These are phyloP conservation scores for Lotus japonicus DNA, from an alignment of 306 rosid genomes.

Conservation along the genomic window DNA sequence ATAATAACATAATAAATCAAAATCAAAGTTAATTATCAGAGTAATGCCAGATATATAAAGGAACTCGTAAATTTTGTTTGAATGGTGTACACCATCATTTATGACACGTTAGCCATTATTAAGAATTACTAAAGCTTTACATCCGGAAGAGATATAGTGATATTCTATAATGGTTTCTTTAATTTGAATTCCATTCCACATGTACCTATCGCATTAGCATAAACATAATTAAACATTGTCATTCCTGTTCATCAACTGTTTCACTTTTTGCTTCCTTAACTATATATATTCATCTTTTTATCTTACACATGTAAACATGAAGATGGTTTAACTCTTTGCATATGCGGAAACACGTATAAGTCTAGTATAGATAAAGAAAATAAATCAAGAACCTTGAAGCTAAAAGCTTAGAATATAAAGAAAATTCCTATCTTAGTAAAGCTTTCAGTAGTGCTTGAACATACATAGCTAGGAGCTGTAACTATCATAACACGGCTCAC, in stretches of 20 bases:
- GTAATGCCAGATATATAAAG: no score
- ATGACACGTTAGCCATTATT: no score
- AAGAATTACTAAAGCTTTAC: no score
- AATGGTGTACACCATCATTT: no score
- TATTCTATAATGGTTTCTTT: no score
- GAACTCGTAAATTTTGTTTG: no score
- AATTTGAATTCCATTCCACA: no score
- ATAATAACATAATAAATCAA: no score
- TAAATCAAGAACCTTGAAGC: neutral
- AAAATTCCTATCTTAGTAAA: constrained; percentile 1
- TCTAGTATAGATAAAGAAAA: neutral
- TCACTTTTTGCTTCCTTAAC: neutral
- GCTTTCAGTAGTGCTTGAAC: neutral
- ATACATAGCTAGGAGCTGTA: constrained; percentile 4
- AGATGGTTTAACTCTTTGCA: constrained; percentile 8
- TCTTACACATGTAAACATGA: neutral
- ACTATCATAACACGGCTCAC: neutral
- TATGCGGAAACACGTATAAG: constrained; percentile 28
- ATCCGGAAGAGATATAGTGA: no score
- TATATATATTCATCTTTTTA: constrained; percentile 6
- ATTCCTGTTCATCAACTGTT: neutral
- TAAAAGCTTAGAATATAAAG: neutral
- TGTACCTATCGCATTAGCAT: neutral
- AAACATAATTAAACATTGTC: neutral
- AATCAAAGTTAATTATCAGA: no score